Evolutionary conservation across 768 basidiomycete genomes (phyloP).

Genomic region (Crepidotus variabilis): DNA sequence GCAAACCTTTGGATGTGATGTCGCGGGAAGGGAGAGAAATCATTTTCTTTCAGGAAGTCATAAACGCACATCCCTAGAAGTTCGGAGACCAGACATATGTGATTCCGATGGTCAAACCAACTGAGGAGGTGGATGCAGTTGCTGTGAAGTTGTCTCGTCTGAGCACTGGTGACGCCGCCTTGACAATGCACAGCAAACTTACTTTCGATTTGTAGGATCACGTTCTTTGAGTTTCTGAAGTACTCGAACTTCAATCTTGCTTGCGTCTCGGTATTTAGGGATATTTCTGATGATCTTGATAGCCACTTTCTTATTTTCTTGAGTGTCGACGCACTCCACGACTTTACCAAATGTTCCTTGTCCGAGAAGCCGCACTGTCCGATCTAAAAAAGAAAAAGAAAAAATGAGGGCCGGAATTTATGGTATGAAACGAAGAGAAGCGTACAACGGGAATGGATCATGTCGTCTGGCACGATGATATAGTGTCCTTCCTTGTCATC

Average conservation of each 20-base stretch:
- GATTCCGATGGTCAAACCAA: conserved; percentile 96
- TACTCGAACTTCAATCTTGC: conserved; percentile 96
- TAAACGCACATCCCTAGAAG: conserved; percentile 97
- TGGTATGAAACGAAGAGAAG: conserved; percentile 11
- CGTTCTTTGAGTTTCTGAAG: conserved; percentile 86
- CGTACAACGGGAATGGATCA: conserved; percentile 83
- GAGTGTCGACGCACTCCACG: conserved; percentile 84
- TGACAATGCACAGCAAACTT: conserved; percentile 31
- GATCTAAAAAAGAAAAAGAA: conserved; percentile 57
- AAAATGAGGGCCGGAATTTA: conserved; percentile 13
- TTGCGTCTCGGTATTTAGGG: conserved; percentile 97
- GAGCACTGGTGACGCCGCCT: conserved; percentile 16
- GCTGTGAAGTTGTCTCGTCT: conserved; percentile 36
- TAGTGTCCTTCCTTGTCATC: conserved; percentile 99
- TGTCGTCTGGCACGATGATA: conserved; percentile 88
- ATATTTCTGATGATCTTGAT: conserved; percentile 99
- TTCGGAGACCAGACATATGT: conserved; percentile 96
- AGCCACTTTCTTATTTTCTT: conserved; percentile 76
- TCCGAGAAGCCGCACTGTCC: conserved; percentile 84
- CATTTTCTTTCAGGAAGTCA: conserved; percentile 98
- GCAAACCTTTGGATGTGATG: conserved; percentile 97
- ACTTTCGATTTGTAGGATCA: conserved; percentile 89
- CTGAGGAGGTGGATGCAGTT: conserved; percentile 97
- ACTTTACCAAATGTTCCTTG: conserved; percentile 99
- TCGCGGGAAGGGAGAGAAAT: conserved; percentile 94